phyloP scores from a whole-genome alignment of 495 filamentous ascomycete genomes.

The Penicillium bovifimosum region DNA sequence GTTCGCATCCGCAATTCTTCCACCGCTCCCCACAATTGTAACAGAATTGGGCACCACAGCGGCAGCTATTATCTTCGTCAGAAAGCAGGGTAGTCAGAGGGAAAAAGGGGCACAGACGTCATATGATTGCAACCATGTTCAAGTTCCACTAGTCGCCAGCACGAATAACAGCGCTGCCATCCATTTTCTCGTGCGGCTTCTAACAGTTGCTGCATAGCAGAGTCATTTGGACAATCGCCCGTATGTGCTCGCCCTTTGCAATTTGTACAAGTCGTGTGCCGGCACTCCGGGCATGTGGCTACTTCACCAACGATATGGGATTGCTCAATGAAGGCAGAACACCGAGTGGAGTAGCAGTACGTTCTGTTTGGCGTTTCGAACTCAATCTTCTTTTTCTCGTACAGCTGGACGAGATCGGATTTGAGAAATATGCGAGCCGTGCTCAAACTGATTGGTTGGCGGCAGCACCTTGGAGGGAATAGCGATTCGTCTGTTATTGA shows the following conservation, averaged over 20 bases:
- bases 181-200: conserved; percentile 27
- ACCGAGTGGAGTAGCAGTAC: neutral
- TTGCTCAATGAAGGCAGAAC: neutral
- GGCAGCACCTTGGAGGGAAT: neutral
- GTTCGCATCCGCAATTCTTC: conserved; percentile 45
- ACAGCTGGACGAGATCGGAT: too few relatives aligned
- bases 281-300: conserved; percentile 40
- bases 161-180: conserved; percentile 41
- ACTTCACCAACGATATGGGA: conserved; percentile 14
- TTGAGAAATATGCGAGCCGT: too few relatives aligned
- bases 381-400: too few relatives aligned
- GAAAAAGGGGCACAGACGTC: conserved; percentile 13
- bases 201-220: conserved; percentile 26
- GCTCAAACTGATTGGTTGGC: neutral
- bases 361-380: too few relatives aligned
- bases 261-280: conserved; percentile 33
- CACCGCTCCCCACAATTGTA: conserved; percentile 49
- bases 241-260: conserved; percentile 43
- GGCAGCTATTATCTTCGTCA: conserved; percentile 35
- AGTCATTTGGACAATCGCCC: conserved; percentile 40
- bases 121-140: conserved; percentile 46
- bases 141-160: conserved; percentile 37
- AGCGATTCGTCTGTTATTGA: neutral
- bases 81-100: neutral
- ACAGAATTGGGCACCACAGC: conserved; percentile 52